Base-by-base conservation (phyloP, 345 rosid genomes). In the Gossypium mustelinum region DNA sequence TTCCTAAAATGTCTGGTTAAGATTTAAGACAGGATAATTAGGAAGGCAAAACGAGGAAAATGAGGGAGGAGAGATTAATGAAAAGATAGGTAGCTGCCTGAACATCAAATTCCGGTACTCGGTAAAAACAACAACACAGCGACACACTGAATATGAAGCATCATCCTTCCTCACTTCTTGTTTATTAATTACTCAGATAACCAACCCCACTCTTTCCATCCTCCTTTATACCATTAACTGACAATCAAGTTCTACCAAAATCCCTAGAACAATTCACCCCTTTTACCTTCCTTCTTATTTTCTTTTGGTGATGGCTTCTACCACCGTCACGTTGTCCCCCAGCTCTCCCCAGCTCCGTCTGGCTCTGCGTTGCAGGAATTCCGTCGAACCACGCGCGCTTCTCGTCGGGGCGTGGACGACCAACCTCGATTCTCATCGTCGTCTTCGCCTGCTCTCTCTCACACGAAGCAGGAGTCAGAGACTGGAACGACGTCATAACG, bases 261-360 rank as follows among this genome's bases (percentile, higher is more conserved):
- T 72, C 73, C 83, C 81, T 82, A 55, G 79, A 27, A 69, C 10
- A 61, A 58, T 67, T 57, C 1, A 29, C 39, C 39, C 77, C 41
- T 34, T 34, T 34, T 34, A 1, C 9, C 44, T 20, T 45, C n/a
- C 22, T 7, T 24, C 10, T 58, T 24, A 58, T 24, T 22, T 24
- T 12, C n/a, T 34, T 7, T 24, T 50, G 18, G 22, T 68, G 48
- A 88, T 89, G 91, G 86, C 89, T 69, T 84, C 88, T 11, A 76
- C 85, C 70, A 70, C 85, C 8, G 84, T 86, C 77, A 75, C 88
- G 80, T 86, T 88, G 80, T 75, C 89, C 7, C 95, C 97, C 72
- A 82, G 73, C 85, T 91, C 97, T 34, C 96, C 85, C 70, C 97
- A 94, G 92, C 95, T 94, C 70, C 97, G 95, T 20, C 80, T 91